phyloP scores from a whole-genome alignment of 2,329 filamentous ascomycete genomes.

The Diaporthe aspalathi region DNA sequence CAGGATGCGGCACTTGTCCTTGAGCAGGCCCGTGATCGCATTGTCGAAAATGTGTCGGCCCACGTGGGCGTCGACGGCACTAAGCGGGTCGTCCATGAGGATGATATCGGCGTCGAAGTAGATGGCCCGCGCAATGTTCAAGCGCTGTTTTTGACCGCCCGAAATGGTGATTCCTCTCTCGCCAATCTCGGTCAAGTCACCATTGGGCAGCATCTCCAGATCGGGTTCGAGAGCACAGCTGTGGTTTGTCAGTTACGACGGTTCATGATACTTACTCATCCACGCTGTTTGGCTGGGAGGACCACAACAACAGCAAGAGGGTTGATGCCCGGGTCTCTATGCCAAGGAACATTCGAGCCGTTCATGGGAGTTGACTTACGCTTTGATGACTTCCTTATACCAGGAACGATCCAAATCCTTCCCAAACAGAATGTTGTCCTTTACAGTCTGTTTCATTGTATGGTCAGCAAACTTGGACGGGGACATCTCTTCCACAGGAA shows the following conservation, averaged over 20 bases:
- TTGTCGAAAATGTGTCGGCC: slow-evolving; percentile 69
- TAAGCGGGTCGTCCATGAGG: slow-evolving; percentile 49
- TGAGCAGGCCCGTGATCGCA: slow-evolving; percentile 74
- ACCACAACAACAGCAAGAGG: background rate
- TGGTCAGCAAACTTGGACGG: slow-evolving; percentile 1
- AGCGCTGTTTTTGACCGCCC: slow-evolving; percentile 94
- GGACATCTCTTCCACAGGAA: background rate
- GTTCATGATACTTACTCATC: background rate
- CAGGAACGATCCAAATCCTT: slow-evolving; percentile 79
- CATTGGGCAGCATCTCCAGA: slow-evolving; percentile 91
- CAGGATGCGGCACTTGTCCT: slow-evolving; percentile 74
- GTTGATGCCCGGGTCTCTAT: too few relatives aligned
- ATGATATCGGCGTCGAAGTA: slow-evolving; percentile 51
- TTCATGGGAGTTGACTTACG: slow-evolving; percentile 47
- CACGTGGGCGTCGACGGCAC: slow-evolving; percentile 50
- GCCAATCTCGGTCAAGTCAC: slow-evolving; percentile 91
- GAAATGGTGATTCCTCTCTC: slow-evolving; percentile 96
- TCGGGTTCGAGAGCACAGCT: slow-evolving; percentile 85
- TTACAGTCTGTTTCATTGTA: slow-evolving; percentile 63
- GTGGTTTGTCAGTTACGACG: slow-evolving; percentile 40
- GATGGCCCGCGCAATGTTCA: slow-evolving; percentile 84
- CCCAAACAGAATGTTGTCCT: slow-evolving; percentile 91
- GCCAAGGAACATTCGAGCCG: too few relatives aligned
- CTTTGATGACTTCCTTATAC: slow-evolving; percentile 87
- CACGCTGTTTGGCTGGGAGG: background rate